These are phyloP conservation scores for Irpex rosettiformis DNA, from an alignment of 1,284 basidiomycete species.

Conservation along the genomic window DNA sequence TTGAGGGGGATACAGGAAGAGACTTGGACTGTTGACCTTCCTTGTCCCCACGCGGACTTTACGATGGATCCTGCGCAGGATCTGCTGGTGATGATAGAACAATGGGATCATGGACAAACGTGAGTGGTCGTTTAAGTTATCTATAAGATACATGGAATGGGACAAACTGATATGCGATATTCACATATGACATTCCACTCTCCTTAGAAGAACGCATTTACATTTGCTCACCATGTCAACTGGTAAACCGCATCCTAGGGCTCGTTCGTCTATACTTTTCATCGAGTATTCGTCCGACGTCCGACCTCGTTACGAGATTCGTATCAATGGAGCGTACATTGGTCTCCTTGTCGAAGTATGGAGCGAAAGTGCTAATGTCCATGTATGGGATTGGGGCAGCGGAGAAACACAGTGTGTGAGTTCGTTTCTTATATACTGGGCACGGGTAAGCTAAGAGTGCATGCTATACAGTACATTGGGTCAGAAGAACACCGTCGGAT, in stretches of 20 bases:
- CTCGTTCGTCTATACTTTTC: not conserved
- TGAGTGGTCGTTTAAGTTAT: not conserved
- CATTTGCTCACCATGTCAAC: slow-evolving; percentile 10
- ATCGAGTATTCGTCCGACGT: not conserved
- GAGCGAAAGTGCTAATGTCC: not conserved
- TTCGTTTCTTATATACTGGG: not conserved
- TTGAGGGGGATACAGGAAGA: slow-evolving; percentile 8
- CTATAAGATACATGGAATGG: no score
- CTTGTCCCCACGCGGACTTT: slow-evolving; percentile 13
- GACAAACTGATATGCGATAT: no score
- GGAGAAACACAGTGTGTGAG: slow-evolving; percentile 12
- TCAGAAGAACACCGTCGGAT: not conserved
- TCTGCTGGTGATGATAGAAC: slow-evolving; percentile 12
- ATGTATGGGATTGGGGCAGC: slow-evolving; percentile 14
- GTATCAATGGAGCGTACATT: slow-evolving; percentile 8
- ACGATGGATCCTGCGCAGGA: slow-evolving; percentile 15
- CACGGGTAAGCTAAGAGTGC: not conserved
- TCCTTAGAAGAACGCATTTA: not conserved
- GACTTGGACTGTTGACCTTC: slow-evolving; percentile 10
- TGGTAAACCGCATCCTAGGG: slow-evolving; percentile 5
- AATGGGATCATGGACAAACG: not conserved
- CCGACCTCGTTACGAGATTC: slow-evolving; percentile 9
- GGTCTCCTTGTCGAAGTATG: slow-evolving; percentile 1
- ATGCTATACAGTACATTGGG: not conserved
- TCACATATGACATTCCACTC: not conserved